Percentiles rank a stretch among this genome's conserved stretches.
phyloP scores from a whole-genome alignment of 2,329 filamentous ascomycete species.

The Cordyceps fumosorosea region DNA sequence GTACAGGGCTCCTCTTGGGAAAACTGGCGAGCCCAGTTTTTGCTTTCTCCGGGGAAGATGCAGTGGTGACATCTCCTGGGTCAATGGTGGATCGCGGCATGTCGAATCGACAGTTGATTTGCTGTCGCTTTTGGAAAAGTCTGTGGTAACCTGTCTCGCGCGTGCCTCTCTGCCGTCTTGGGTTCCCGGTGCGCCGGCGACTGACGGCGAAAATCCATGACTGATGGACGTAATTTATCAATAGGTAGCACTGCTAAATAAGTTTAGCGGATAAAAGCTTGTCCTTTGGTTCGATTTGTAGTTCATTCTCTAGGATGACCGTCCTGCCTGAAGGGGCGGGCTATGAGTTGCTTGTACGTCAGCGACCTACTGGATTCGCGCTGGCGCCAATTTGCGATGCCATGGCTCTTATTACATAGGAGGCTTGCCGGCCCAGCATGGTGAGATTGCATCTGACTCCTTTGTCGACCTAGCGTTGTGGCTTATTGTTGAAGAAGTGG shows the following conservation, averaged over 20 bases:
- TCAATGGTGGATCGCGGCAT: not conserved
- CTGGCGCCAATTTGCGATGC: not conserved
- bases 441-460: constrained; percentile 7
- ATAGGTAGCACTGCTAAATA: not conserved
- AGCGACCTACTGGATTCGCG: constrained; percentile 7
- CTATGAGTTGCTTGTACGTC: not conserved
- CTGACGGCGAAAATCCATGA: no score
- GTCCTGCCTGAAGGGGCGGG: not conserved
- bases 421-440: not conserved
- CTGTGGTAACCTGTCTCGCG: not conserved
- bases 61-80: not conserved
- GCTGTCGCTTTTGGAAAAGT: not conserved
- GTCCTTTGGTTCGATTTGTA: not conserved
- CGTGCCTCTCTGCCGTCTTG: no score
- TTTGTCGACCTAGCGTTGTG: not conserved
- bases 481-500: not conserved
- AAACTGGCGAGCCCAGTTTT: not conserved
- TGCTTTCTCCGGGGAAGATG: constrained; percentile 2
- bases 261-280: not conserved
- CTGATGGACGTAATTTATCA: no score
- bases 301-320: not conserved
- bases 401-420: not conserved
- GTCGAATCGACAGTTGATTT: not conserved
- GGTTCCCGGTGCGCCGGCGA: not conserved
- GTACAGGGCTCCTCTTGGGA: not conserved